Evolutionary conservation across 2,329 filamentous ascomycete genomes (phyloP), one percentile per base, ranked within the genome.

Genomic region (Aspergillus transmontanensis): DNA sequence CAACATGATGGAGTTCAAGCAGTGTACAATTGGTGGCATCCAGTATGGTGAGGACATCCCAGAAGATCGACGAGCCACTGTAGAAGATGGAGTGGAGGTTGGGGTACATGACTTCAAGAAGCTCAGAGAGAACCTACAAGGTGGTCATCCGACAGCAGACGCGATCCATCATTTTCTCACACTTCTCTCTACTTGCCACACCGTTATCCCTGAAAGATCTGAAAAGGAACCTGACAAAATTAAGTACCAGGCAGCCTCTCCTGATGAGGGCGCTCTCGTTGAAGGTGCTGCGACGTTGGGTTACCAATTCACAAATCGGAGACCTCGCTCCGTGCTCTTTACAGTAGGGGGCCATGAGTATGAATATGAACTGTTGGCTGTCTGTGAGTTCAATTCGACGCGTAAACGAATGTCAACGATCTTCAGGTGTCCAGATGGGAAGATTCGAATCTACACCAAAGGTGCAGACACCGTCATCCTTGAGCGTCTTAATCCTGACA

Each of bases 371-470:
- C 84, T 99, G 45, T 82, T 99, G 63, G 94, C 94, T 2, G 94
- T 99, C n/a, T 97, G 94, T 77, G 95, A 99, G 78, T 99, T 99
- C 84, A 99, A 99, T 80, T 98, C 95, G 1, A 95, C 93, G 10
- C 86, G 95, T 72, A 99, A 99, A 82, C 86, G 95, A 69, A 99
- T 99, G 95, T 98, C 95, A 9, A 92, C 94, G 26, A 96, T 99
- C 69, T 97, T 96, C 82, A 89, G 96, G 59, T 97, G 94, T 74
- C 95, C 95, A 0, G 94, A 98, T 80, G 95, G 95, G 66, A 97
- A 95, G 81, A 90, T 99, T 64, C 86, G 95, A 57, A 89, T 93
- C 71, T 99, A 97, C 79, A 94, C 90, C 81, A 99, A 99, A 81
- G 95, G 95, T 71, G 95, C 95, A 53, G 95, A 99, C 76, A 99